These are phyloP conservation scores for Diaporthe destruens DNA, from an alignment of 2,329 filamentous ascomycete genomes.

Conservation along the genomic window DNA sequence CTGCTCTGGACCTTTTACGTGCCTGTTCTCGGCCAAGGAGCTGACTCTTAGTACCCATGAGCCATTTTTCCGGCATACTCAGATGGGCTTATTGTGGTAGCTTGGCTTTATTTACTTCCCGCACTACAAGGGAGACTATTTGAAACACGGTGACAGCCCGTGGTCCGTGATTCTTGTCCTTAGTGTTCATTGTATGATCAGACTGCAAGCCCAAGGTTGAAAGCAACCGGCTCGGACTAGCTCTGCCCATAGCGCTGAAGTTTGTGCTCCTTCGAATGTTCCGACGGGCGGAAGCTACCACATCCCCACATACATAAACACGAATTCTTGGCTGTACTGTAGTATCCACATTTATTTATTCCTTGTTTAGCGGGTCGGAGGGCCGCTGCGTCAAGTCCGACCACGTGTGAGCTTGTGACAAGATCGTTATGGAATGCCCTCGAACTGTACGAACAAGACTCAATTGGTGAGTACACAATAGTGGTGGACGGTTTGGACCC, in stretches of 20 bases:
- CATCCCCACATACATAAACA: background rate
- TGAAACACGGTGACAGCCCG: background rate
- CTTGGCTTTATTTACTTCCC: conserved; percentile 27
- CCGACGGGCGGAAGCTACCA: background rate
- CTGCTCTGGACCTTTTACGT: background rate
- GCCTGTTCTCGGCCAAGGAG: conserved; percentile 11
- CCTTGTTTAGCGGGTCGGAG: background rate
- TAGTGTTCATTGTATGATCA: background rate
- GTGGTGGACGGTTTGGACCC: background rate
- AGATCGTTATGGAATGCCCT: background rate
- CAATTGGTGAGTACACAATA: background rate
- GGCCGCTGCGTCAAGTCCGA: background rate
- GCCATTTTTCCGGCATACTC: conserved; percentile 18
- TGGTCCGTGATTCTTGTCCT: background rate
- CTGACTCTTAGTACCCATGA: conserved; percentile 18
- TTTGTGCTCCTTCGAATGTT: background rate
- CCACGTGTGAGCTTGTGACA: conserved; percentile 4
- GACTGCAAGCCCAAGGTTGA: background rate
- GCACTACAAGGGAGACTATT: conserved; percentile 5
- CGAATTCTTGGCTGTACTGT: conserved; percentile 4
- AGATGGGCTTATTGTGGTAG: conserved; percentile 7
- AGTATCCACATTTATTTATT: background rate
- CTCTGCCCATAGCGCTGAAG: background rate
- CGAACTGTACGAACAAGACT: background rate
- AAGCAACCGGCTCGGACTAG: background rate